A percentile compares a stretch with the other conserved stretches of the same genome.
These are phyloP conservation scores for Paraconiothyrium brasiliense DNA, from an alignment of 2,329 filamentous ascomycete species.

Conservation along the genomic window DNA sequence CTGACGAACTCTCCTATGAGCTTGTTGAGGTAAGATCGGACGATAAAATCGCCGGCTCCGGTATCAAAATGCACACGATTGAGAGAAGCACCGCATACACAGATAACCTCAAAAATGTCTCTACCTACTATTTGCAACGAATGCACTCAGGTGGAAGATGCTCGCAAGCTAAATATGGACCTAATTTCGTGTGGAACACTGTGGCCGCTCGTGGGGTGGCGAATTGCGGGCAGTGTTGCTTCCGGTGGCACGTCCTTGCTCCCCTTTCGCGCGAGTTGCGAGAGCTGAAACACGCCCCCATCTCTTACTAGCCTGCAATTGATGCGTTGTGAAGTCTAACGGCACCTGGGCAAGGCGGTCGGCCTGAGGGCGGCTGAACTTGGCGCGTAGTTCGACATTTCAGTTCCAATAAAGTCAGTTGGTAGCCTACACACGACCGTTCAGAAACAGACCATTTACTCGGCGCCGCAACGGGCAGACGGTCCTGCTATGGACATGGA, in stretches of 20 bases:
- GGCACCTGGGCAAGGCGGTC: background rate
- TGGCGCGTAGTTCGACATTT: background rate
- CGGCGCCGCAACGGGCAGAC: conserved; percentile 1
- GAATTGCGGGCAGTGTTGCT: background rate
- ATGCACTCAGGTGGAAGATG: background rate
- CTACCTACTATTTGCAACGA: too few relatives aligned
- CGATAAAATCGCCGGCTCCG: too few relatives aligned
- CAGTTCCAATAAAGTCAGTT: background rate
- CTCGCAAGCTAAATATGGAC: background rate
- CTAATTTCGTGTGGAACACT: background rate
- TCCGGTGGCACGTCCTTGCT: background rate
- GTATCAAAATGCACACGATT: too few relatives aligned
- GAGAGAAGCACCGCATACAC: too few relatives aligned
- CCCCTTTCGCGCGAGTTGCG: background rate
- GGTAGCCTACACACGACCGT: background rate
- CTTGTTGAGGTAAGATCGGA: too few relatives aligned
- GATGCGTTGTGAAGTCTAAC: conserved; percentile 1
- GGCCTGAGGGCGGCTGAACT: background rate
- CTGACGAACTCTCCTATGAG: too few relatives aligned
- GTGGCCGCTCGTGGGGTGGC: background rate
- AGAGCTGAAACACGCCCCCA: conserved; percentile 11
- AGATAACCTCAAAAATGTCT: too few relatives aligned
- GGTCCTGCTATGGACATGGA: background rate
- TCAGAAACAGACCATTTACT: background rate
- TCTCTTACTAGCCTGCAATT: background rate